Evolutionary conservation across 176 grass and related monocot genomes (phyloP).

Genomic region (Otatea glauca): DNA sequence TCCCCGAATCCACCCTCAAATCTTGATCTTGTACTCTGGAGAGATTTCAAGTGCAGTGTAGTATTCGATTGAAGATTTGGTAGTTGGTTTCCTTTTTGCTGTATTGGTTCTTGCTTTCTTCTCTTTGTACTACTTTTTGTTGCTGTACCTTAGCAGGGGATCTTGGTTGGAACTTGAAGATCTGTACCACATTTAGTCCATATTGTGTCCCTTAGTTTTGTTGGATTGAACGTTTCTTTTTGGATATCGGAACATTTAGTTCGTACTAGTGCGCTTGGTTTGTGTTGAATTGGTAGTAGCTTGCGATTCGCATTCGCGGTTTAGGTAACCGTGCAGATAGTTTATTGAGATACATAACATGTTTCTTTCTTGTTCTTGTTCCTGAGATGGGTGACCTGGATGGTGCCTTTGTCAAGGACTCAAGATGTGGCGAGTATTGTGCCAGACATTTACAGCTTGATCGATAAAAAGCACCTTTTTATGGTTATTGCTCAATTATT

Average conservation of each 20-base stretch:
- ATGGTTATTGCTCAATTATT: no score
- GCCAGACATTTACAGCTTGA: no score
- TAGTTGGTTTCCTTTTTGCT: background rate
- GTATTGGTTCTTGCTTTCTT: background rate
- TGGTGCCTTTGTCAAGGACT: no score
- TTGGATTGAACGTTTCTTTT: background rate
- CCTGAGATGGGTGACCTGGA: background rate
- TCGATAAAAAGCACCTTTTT: no score
- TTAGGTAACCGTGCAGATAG: background rate
- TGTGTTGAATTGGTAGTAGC: background rate
- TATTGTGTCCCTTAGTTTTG: background rate
- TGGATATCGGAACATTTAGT: no score
- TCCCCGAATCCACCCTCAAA: background rate
- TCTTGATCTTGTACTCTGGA: background rate
- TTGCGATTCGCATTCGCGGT: background rate
- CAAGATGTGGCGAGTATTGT: no score
- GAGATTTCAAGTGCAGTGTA: background rate
- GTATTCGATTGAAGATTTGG: slow-evolving; percentile 12
- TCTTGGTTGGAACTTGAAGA: background rate
- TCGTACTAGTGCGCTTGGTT: no score
- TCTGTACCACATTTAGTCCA: background rate
- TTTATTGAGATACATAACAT: background rate
- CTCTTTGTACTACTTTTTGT: background rate
- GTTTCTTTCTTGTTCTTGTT: slow-evolving; percentile 15
- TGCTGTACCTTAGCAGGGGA: background rate